Conservation (phyloP, 768 basidiomycete genomes). For the Rhodotorula taiwanensis region DNA sequence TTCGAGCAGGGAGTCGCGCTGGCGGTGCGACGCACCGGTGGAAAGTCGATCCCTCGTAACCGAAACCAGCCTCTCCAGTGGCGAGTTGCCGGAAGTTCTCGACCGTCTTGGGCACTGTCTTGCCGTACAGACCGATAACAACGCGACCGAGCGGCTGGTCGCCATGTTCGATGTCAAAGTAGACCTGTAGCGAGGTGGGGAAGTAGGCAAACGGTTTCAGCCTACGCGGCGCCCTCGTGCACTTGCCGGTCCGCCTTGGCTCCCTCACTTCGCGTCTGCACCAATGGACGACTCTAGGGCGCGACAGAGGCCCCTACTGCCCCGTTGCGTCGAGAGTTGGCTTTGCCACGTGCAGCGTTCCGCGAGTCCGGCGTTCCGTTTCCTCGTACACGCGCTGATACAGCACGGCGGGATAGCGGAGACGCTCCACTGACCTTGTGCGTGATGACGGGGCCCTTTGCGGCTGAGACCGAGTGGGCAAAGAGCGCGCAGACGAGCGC, state of each 20-base stretch:
- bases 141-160: slow-evolving; percentile 75
- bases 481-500: slow-evolving; percentile 13
- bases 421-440: slow-evolving; percentile 54
- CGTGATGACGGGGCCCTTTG: slow-evolving; percentile 82
- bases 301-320: too few relatives aligned
- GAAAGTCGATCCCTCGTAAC: slow-evolving; percentile 93
- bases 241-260: too few relatives aligned
- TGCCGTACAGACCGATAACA: slow-evolving; percentile 63
- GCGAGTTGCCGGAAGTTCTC: slow-evolving; percentile 57
- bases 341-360: too few relatives aligned
- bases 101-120: slow-evolving; percentile 12
- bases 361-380: too few relatives aligned
- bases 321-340: too few relatives aligned
- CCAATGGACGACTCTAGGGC: too few relatives aligned
- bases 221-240: too few relatives aligned
- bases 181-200: slow-evolving; percentile 14
- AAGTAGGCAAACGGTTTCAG: too few relatives aligned
- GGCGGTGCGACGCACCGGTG: slow-evolving; percentile 47
- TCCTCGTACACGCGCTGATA: too few relatives aligned
- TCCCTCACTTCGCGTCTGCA: too few relatives aligned
- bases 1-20: too few relatives aligned
- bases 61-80: slow-evolving; percentile 73
- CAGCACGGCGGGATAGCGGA: too few relatives aligned
- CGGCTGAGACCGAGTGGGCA: slow-evolving; percentile 47
- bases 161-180: slow-evolving; percentile 59